Conservation (phyloP, 1,284 basidiomycete genomes). For the Tilletiaria anomala region DNA sequence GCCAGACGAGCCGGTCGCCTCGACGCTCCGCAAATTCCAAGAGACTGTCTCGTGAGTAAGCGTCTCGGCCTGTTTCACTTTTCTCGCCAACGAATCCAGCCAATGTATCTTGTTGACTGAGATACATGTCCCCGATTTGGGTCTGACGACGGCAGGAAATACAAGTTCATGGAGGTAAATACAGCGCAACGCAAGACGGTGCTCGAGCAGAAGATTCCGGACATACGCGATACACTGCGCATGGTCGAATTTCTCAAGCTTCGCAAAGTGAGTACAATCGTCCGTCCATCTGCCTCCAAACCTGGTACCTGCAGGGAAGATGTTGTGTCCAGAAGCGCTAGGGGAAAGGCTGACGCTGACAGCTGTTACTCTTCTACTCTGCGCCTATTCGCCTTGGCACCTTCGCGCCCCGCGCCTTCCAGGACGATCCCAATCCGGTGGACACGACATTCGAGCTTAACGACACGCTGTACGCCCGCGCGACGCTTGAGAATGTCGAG, state of each 20-base stretch:
- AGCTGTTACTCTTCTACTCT: background rate
- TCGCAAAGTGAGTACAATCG: slow-evolving; percentile 38
- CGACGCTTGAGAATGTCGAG: slow-evolving; percentile 69
- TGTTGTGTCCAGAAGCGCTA: too few species aligned
- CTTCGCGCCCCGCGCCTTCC: too few species aligned
- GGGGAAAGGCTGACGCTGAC: background rate
- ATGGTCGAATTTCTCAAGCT: slow-evolving; percentile 65
- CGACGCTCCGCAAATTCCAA: slow-evolving; percentile 66
- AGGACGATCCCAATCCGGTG: slow-evolving; percentile 47
- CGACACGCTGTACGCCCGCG: slow-evolving; percentile 86
- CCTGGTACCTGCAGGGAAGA: too few species aligned
- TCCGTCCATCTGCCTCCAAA: background rate
- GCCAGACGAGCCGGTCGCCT: slow-evolving; percentile 63
- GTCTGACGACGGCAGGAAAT: slow-evolving; percentile 55
- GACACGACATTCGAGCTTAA: slow-evolving; percentile 87
- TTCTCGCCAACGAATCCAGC: slow-evolving; percentile 8
- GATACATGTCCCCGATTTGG: background rate
- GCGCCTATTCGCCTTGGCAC: too few species aligned
- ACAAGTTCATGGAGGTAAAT: slow-evolving; percentile 91
- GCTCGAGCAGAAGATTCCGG: slow-evolving; percentile 86
- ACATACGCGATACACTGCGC: slow-evolving; percentile 77
- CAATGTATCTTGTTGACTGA: slow-evolving; percentile 10
- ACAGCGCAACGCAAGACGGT: slow-evolving; percentile 62
- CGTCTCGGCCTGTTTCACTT: slow-evolving; percentile 4
- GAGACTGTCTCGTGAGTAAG: slow-evolving; percentile 68